Evolutionary conservation across 2,329 filamentous ascomycete genomes (phyloP), one percentile per base, ranked within the genome.

Genomic region (Pseudocercospora ulei): DNA sequence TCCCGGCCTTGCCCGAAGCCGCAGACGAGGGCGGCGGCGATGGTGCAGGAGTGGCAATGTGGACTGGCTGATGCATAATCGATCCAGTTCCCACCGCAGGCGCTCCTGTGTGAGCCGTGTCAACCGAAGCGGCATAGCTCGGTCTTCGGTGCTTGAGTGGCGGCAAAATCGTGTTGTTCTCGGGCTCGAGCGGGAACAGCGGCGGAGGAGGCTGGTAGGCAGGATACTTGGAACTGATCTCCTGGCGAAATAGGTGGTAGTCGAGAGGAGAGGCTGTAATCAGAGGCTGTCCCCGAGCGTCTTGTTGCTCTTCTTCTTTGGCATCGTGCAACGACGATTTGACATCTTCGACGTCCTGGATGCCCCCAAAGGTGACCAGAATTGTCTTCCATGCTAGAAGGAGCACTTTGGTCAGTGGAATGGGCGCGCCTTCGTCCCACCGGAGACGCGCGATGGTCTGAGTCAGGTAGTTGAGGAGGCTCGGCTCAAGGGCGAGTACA

Each of bases 181-280:
- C 87, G 12, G 83, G 74, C 58, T 96, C 88, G 8, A 96, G 70
- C 1, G 86, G 85, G 43, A 96, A 78, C 4, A 82, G 63, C 1
- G 84, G 80, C 37, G 77, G 79, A 2, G 90, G 90, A 2, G 90
- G 87, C 42, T 93, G 81, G 60, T 98, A 98, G 2, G 90, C 83
- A 7, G 90, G 90, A 59, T 98, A 98, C 63, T 98, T 98, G 2
- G 88, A 95, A 9, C 82, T 92, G 42, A 98, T 88, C 60, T 98
- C 90, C 60, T 95, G 88, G 22, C 90, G 80, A 57, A 98, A 98
- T 13, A 87, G 73, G 58, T 98, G 88, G 57, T 98, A 98, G 56
- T 98, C 90, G 7, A 98, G 67, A 3, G 90, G 90, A 1, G 88
- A 95, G 3, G 90, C 88, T 1, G 83, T 93, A 44, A 98, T 88